A percentile compares a stretch with the other conserved stretches of the same genome.
Evolutionary conservation across 345 rosid species (phyloP).

Genomic region (Physaria fendleri): DNA sequence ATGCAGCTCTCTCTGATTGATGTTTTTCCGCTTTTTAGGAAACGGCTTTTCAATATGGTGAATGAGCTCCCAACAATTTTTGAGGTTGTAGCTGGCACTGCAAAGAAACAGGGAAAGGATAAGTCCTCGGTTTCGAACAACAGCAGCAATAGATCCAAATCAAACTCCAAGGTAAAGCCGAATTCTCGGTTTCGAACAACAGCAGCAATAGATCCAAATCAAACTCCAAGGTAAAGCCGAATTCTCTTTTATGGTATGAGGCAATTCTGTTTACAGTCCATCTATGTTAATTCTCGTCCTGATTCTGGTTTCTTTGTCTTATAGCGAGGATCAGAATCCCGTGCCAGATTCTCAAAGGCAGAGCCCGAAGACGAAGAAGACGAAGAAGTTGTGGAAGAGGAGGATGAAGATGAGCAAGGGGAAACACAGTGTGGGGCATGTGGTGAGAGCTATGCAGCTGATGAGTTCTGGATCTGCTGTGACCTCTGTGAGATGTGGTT

Average conservation of each 20-base stretch:
- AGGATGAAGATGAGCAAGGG: slow-evolving; percentile 44
- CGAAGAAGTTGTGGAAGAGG: slow-evolving; percentile 47
- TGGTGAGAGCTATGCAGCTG: slow-evolving; percentile 63
- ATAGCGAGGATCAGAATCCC: slow-evolving; percentile 51
- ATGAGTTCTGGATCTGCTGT: slow-evolving; percentile 85
- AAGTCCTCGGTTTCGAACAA: slow-evolving; percentile 61
- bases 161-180: slow-evolving; percentile 70
- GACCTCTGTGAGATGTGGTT: slow-evolving; percentile 74
- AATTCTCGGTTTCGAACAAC: slow-evolving; percentile 54
- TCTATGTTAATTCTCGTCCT: not conserved
- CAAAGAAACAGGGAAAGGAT: slow-evolving; percentile 61
- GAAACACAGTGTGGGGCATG: slow-evolving; percentile 40
- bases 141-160: slow-evolving; percentile 64
- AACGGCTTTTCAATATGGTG: slow-evolving; percentile 72
- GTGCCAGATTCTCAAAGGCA: slow-evolving; percentile 37
- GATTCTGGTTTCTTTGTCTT: not conserved
- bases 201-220: slow-evolving; percentile 69
- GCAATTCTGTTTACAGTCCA: too few relatives aligned
- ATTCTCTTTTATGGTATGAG: too few relatives aligned
- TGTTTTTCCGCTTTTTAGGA: slow-evolving; percentile 41
- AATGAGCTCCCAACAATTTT: slow-evolving; percentile 82
- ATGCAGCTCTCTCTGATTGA: not conserved
- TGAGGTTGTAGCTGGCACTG: slow-evolving; percentile 64
- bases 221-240: slow-evolving; percentile 68
- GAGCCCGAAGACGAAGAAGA: slow-evolving; percentile 38